Evolutionary conservation across 805 yeast genomes (phyloP).

Genomic region (Saturnispora hagleri): DNA sequence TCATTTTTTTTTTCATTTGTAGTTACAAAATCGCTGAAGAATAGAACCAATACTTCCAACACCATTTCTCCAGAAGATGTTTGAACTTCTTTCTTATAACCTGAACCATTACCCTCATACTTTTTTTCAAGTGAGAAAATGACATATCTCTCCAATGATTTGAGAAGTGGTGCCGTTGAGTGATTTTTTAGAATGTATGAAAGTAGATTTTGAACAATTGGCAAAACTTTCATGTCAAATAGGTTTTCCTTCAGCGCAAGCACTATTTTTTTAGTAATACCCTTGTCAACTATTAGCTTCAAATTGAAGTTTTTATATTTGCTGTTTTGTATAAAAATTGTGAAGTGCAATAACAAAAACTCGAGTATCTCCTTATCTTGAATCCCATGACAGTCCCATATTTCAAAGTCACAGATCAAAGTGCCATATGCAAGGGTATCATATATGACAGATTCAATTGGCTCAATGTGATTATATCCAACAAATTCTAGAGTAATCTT

Average conservation of each 20-base stretch:
- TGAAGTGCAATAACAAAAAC: constrained; percentile 48
- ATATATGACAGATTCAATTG: constrained; percentile 46
- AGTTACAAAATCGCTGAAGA: constrained; percentile 22
- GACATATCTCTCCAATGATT: constrained; percentile 42
- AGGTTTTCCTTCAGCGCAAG: constrained; percentile 39
- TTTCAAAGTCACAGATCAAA: constrained; percentile 53
- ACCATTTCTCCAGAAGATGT: constrained; percentile 27
- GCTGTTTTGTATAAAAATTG: constrained; percentile 45
- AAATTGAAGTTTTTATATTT: constrained; percentile 43
- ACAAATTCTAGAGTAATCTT: constrained; percentile 40
- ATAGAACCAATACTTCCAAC: constrained; percentile 30
- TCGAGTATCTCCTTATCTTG: constrained; percentile 35
- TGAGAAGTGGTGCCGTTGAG: constrained; percentile 45
- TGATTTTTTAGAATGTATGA: constrained; percentile 35
- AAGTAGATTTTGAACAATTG: constrained; percentile 32
- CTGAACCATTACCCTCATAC: constrained; percentile 10
- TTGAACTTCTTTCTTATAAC: constrained; percentile 13
- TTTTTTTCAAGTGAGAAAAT: constrained; percentile 37
- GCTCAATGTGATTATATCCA: constrained; percentile 46
- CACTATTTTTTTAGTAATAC: constrained; percentile 33
- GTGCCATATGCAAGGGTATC: constrained; percentile 49
- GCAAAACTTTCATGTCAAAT: constrained; percentile 30
- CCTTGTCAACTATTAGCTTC: constrained; percentile 44
- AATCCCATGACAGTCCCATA: constrained; percentile 36
- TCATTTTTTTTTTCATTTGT: constrained; percentile 13